Evolutionary conservation across 179 eudicot genomes (phyloP), one percentile per base, ranked within the genome.

Genomic region (Sideroxylon spinosum): DNA sequence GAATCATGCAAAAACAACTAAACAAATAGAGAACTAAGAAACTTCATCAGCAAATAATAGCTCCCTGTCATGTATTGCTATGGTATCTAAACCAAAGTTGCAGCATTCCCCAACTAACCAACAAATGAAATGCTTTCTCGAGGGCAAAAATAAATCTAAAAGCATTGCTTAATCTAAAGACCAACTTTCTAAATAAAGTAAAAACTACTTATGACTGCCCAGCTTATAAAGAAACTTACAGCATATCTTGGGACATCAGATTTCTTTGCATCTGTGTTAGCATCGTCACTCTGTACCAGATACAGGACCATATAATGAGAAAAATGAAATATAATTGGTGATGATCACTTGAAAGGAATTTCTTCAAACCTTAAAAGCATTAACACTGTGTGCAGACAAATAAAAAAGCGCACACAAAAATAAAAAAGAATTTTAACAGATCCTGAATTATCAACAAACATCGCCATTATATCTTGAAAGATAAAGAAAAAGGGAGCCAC

Each of bases 241-340:
- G 92, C 99, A 90, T 92, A 95, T 90, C 81, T 89, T 9, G 99
- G 96, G 72, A 88, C 86, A 68, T 87, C 96, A 69, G 80, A 28
- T 82, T 82, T 91, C 88, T 87, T 92, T 71, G 69, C 60, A 76
- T 82, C 81, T 12, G 37, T 49, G 78, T 84, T 69, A 79, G 78
- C 82, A 56, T 52, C 71, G 60, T 84, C 90, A 84, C 74, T 90
- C 99, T 95, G 85, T 65, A 64, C 79, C 79, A 80, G 23, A 68
- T n/a, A 52, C 73, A 52, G 49, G 67, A 64, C 44, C 46, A 72
- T 29, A 48, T 59, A 28, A 1, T 59, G 29, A 77, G 68, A 73
- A 55, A 72, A 26, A 52, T 17, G 44, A 4, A 28, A 80, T 69
- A 61, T 46, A 64, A 81, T 76, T 46, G 28, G 79, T 48, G 11